These are phyloP conservation scores for Tetrahymena thermophila DNA, from an alignment of 73 alveolate species.

Conservation along the genomic window DNA sequence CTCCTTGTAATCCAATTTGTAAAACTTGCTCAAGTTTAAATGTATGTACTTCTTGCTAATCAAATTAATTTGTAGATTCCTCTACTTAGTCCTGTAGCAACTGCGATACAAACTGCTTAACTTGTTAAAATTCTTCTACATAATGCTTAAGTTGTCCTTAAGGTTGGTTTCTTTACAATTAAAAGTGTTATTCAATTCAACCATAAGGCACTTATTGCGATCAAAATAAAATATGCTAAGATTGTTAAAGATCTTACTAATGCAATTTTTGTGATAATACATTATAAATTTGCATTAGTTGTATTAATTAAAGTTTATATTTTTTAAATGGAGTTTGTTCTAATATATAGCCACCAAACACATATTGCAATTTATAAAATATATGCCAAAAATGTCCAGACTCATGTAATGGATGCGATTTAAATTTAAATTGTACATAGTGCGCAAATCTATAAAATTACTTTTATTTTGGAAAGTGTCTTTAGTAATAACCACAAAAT, in stretches of 20 bases:
- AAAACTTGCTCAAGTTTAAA: background rate
- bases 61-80: background rate
- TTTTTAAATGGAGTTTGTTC: background rate
- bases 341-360: background rate
- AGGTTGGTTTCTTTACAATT: background rate
- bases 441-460: background rate
- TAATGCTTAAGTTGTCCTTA: background rate
- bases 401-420: background rate
- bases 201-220: background rate
- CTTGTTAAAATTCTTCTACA: background rate
- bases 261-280: background rate
- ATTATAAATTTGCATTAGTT: background rate
- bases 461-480: background rate
- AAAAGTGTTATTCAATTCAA: background rate
- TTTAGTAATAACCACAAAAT: background rate
- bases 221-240: background rate
- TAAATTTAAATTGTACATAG: background rate
- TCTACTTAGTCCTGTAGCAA: background rate
- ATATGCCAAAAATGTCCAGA: background rate
- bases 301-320: background rate
- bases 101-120: background rate
- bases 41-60: background rate
- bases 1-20: background rate
- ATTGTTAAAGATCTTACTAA: background rate
- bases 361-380: background rate